Percentiles rank a stretch among this genome's conserved stretches.
Evolutionary conservation across 2,329 filamentous ascomycete genomes (phyloP).

Genomic region (Pseudogymnoascus sp.): DNA sequence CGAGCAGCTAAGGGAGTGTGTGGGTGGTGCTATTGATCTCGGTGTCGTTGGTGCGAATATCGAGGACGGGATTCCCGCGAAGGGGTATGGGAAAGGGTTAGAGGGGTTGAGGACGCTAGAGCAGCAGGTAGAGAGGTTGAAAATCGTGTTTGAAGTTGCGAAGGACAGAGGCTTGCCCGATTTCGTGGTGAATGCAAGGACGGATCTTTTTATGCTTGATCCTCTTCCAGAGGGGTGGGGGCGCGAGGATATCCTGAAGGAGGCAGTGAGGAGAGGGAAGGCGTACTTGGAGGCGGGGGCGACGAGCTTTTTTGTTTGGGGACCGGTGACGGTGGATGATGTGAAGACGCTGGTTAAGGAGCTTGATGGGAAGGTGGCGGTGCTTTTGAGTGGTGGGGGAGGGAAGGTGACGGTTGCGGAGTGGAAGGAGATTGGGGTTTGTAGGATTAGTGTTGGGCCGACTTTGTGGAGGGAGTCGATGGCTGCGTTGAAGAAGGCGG

Average conservation of each 20-base stretch:
- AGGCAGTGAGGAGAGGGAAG: conserved; percentile 46
- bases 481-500: conserved; percentile 31
- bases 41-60: conserved; percentile 53
- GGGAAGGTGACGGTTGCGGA: conserved; percentile 37
- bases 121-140: conserved; percentile 42
- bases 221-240: conserved; percentile 18
- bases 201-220: conserved; percentile 41
- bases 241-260: conserved; percentile 27
- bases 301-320: conserved; percentile 54
- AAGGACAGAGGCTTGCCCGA: conserved; percentile 41
- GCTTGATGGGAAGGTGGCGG: conserved; percentile 42
- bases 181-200: conserved; percentile 51
- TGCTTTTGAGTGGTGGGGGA: conserved; percentile 34
- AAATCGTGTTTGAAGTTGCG: conserved; percentile 36
- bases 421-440: conserved; percentile 42
- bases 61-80: conserved; percentile 37
- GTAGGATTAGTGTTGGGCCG: conserved; percentile 48
- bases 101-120: conserved; percentile 30
- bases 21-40: conserved; percentile 38
- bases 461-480: conserved; percentile 37
- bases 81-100: conserved; percentile 25
- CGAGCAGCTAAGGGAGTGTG: conserved; percentile 35
- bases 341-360: conserved; percentile 39
- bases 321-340: conserved; percentile 39
- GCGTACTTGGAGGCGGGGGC: conserved; percentile 52